Evolutionary conservation across 2,329 filamentous ascomycete species (phyloP).

Genomic region (Akanthomyces lecanii): DNA sequence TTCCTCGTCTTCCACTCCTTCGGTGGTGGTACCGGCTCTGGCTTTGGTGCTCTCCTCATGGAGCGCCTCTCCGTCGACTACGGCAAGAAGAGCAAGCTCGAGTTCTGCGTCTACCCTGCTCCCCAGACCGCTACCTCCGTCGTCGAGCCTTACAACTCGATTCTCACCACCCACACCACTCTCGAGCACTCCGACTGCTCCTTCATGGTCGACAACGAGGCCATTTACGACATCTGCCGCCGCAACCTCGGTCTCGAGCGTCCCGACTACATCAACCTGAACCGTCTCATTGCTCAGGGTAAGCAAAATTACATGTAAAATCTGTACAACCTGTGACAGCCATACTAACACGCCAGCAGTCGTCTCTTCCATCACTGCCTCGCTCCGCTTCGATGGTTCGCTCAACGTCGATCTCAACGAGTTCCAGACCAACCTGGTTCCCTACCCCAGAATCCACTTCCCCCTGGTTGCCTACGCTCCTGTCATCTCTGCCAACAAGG

Average conservation of each 20-base stretch:
- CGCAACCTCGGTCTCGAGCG: conserved; percentile 96
- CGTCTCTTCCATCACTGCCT: conserved; percentile 96
- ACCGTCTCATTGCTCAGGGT: conserved; percentile 97
- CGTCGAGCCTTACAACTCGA: conserved; percentile 99
- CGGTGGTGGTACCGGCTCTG: conserved; percentile 96
- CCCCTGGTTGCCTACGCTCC: conserved; percentile 94
- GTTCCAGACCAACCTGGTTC: conserved; percentile 99
- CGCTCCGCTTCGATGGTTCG: conserved; percentile 95
- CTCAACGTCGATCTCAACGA: conserved; percentile 99
- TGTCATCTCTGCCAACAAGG: conserved; percentile 91
- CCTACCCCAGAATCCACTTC: conserved; percentile 99
- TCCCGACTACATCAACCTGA: conserved; percentile 97
- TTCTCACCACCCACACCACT: conserved; percentile 97
- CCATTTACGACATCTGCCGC: conserved; percentile 99
- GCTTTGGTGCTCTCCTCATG: conserved; percentile 97
- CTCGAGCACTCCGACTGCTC: conserved; percentile 99
- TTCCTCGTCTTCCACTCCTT: conserved; percentile 99
- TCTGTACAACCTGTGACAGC: neutral
- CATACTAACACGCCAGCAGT: conserved; percentile 49
- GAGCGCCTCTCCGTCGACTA: conserved; percentile 98
- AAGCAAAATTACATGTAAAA: conserved; percentile 23
- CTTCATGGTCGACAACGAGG: conserved; percentile 99
- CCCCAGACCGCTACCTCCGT: conserved; percentile 96
- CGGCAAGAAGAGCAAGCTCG: conserved; percentile 99
- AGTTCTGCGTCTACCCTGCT: conserved; percentile 98